These are phyloP conservation scores for Salix arbutifolia DNA, from an alignment of 345 rosid species.

Conservation along the genomic window DNA sequence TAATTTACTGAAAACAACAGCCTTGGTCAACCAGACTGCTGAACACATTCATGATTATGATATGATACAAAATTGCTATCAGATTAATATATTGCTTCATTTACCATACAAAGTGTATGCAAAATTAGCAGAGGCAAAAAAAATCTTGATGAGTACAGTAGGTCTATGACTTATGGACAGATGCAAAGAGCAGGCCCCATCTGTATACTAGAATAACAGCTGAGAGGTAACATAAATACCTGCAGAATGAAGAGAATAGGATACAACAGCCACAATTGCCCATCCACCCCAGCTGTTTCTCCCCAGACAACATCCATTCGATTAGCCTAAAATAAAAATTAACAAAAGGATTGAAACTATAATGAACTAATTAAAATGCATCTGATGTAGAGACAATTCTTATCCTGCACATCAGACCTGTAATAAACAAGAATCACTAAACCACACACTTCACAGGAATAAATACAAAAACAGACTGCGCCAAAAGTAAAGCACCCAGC, in stretches of 20 bases:
- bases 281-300: constrained; percentile 96
- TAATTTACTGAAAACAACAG: background rate
- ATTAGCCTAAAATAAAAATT: constrained; percentile 60
- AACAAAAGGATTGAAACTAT: background rate
- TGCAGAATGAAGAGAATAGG: constrained; percentile 90
- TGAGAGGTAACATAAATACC: constrained; percentile 38
- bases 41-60: background rate
- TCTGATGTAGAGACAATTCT: constrained; percentile 1
- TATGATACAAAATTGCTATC: background rate
- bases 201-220: background rate
- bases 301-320: constrained; percentile 99
- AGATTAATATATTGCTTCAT: background rate
- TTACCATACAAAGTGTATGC: background rate
- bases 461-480: background rate
- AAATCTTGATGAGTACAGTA: background rate
- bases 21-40: background rate
- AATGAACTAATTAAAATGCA: background rate
- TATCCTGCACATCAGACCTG: constrained; percentile 2
- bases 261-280: constrained; percentile 90
- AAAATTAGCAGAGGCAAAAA: background rate
- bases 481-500: constrained; percentile 7
- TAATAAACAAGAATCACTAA: background rate
- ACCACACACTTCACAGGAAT: background rate
- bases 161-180: background rate
- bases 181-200: background rate